A percentile compares a stretch with the other conserved stretches of the same genome.
Evolutionary conservation across 441 rosid species (phyloP).

Genomic region (Geranium incanum): DNA sequence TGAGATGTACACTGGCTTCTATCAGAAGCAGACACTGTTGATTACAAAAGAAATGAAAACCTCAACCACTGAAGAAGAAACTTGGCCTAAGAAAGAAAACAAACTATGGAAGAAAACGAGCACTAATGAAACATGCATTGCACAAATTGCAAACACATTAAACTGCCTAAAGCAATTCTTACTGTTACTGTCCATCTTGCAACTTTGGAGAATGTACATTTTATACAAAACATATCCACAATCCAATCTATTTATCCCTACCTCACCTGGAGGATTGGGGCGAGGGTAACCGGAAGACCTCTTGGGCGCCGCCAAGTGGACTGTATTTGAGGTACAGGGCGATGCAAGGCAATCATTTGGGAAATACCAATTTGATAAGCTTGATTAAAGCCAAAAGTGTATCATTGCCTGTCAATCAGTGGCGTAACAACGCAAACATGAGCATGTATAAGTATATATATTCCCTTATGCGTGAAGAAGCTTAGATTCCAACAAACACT

Average conservation of each 20-base stretch:
- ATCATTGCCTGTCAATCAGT: conserved; percentile 62
- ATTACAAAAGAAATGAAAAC: not conserved
- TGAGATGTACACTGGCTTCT: not conserved
- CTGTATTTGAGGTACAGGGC: not conserved
- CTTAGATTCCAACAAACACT: not conserved
- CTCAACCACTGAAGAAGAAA: not conserved
- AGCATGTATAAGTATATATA: not conserved
- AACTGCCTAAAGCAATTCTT: not conserved
- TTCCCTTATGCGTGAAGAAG: conserved; percentile 9
- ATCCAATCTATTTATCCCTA: not conserved
- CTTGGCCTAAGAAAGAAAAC: not conserved
- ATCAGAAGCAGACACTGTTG: not conserved
- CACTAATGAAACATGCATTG: not conserved
- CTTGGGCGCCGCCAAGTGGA: not conserved
- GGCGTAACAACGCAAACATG: not conserved
- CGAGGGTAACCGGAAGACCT: not conserved
- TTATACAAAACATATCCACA: not conserved
- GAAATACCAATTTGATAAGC: too few relatives aligned
- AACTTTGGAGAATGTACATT: not conserved
- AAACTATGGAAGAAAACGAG: not conserved
- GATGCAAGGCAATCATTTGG: too few relatives aligned
- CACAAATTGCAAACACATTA: not conserved
- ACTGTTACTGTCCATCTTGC: not conserved
- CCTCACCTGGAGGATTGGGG: not conserved
- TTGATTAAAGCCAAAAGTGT: conserved; percentile 60